These are phyloP conservation scores for Leishmania aethiopica DNA, from an alignment of 208 protist genomes.

Conservation along the genomic window DNA sequence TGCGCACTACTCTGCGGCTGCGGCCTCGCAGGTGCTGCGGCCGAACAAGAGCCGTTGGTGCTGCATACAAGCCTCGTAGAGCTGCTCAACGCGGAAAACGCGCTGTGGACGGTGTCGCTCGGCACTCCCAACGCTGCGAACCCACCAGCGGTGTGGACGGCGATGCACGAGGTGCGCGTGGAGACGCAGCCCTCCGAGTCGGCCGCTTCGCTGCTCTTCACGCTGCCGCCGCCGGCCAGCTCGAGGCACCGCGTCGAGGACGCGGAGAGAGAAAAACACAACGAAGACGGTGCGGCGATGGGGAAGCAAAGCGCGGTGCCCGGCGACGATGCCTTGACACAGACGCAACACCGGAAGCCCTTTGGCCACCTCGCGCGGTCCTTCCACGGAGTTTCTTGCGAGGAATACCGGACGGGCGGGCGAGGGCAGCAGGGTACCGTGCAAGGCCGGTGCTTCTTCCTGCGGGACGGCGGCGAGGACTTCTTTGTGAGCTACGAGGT, in stretches of 20 bases:
- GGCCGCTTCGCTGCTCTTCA: conserved; percentile 27
- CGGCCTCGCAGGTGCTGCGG: conserved; percentile 6
- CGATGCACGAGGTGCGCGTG: conserved; percentile 25
- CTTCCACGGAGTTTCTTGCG: conserved; percentile 33
- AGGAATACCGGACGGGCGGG: conserved; percentile 29
- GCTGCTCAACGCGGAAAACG: conserved; percentile 24
- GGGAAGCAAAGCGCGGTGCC: background rate
- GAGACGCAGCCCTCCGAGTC: conserved; percentile 25
- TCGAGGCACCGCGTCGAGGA: background rate
- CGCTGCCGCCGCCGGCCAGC: conserved; percentile 9
- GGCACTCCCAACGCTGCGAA: background rate
- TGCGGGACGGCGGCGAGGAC: conserved; percentile 19
- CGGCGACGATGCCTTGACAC: background rate
- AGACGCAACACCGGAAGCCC: conserved; percentile 10
- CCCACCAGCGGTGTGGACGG: conserved; percentile 12
- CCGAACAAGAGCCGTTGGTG: conserved; percentile 8
- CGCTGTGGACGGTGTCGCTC: conserved; percentile 22
- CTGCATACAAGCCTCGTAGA: conserved; percentile 27
- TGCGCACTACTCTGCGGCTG: conserved; percentile 4
- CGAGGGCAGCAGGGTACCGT: conserved; percentile 6
- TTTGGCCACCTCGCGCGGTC: conserved; percentile 14
- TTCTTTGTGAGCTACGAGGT: conserved; percentile 32
- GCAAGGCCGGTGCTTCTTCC: conserved; percentile 34
- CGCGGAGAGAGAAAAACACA: background rate
- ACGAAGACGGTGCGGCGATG: background rate